Conservation (phyloP, 768 basidiomycete genomes). For the Boletellus emodensis region DNA sequence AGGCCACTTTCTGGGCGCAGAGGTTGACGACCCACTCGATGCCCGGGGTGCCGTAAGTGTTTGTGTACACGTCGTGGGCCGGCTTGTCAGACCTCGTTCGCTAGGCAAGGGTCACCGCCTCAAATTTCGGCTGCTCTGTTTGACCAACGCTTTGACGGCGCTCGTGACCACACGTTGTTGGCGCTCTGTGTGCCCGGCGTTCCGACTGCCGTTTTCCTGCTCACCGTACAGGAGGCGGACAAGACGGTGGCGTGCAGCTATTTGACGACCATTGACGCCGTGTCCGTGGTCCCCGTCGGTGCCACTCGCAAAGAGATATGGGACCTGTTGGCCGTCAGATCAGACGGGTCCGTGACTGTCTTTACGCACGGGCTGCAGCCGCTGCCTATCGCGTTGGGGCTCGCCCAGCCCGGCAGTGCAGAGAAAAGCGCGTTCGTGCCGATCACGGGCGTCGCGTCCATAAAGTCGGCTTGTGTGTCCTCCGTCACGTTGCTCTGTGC, state of each 20-base stretch:
- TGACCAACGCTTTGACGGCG: slow-evolving; percentile 62
- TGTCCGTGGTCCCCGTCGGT: slow-evolving; percentile 54
- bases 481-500: slow-evolving; percentile 51
- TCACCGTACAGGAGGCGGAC: slow-evolving; percentile 40
- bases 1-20: slow-evolving; percentile 72
- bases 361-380: slow-evolving; percentile 58
- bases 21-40: slow-evolving; percentile 49
- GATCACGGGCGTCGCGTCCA: slow-evolving; percentile 36
- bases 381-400: slow-evolving; percentile 35
- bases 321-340: slow-evolving; percentile 67
- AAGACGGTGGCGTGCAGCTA: slow-evolving; percentile 39
- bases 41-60: slow-evolving; percentile 47
- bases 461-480: slow-evolving; percentile 48
- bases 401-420: slow-evolving; percentile 9
- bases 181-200: slow-evolving; percentile 52
- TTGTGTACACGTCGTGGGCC: not conserved
- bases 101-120: slow-evolving; percentile 14
- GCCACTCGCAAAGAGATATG: slow-evolving; percentile 59
- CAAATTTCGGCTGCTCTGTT: slow-evolving; percentile 56
- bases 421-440: slow-evolving; percentile 4
- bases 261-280: slow-evolving; percentile 40
- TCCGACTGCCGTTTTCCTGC: slow-evolving; percentile 43
- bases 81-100: slow-evolving; percentile 1
- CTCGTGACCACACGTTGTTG: slow-evolving; percentile 46
- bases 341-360: slow-evolving; percentile 50